Evolutionary conservation across 192 early-diverging fungal genomes (phyloP).

Genomic region (Dispira parvispora): DNA sequence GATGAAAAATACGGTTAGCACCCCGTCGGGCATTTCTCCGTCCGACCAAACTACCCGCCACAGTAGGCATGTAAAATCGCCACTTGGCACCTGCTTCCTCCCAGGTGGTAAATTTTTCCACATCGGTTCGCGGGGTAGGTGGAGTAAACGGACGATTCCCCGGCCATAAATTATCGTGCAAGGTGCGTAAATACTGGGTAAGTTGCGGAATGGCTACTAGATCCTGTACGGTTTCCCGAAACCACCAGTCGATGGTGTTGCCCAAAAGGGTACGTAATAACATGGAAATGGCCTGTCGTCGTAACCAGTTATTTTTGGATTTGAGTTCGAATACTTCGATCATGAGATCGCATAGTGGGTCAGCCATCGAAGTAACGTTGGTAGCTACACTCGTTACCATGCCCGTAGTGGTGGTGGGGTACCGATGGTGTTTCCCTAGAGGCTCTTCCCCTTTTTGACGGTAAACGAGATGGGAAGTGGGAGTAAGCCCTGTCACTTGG

Average conservation of each 20-base stretch:
- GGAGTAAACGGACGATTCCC: constrained; percentile 10
- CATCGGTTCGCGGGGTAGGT: constrained; percentile 11
- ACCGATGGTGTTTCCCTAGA: constrained; percentile 20
- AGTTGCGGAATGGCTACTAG: constrained; percentile 20
- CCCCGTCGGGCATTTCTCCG: constrained; percentile 62
- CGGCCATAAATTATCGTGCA: constrained; percentile 28
- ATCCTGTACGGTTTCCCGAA: constrained; percentile 18
- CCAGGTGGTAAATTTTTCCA: constrained; percentile 25
- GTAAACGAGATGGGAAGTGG: no score
- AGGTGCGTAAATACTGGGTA: constrained; percentile 12
- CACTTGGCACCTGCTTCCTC: constrained; percentile 33
- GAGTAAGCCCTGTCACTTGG: constrained; percentile 26
- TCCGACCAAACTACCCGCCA: constrained; percentile 67
- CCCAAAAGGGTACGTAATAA: constrained; percentile 77
- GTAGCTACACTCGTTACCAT: no score
- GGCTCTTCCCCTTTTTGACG: no score
- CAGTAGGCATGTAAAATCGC: constrained; percentile 42
- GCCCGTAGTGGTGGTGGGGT: constrained; percentile 40
- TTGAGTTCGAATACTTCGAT: constrained; percentile 89
- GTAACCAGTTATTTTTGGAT: constrained; percentile 72
- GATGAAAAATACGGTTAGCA: constrained; percentile 42
- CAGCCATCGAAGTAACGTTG: no score
- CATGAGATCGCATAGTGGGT: constrained; percentile 53
- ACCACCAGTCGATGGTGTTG: constrained; percentile 64
- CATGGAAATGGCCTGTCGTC: constrained; percentile 69